A percentile compares a stretch with the other conserved stretches of the same genome.
Evolutionary conservation across 345 rosid genomes (phyloP).

Genomic region (Pugionium cornutum): DNA sequence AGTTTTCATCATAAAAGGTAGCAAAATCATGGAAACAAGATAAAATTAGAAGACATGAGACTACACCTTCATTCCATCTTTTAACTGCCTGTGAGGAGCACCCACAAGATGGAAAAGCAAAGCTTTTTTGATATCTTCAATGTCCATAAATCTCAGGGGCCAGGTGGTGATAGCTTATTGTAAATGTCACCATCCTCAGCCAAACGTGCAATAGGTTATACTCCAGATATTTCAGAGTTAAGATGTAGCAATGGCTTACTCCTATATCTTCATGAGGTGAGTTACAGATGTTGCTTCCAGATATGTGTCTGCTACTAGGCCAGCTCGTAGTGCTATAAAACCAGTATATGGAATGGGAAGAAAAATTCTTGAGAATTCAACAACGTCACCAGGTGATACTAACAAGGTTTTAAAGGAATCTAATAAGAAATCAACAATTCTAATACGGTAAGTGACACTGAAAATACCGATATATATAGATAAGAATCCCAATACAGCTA

Average conservation of each 20-base stretch:
- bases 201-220: constrained; percentile 71
- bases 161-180: constrained; percentile 79
- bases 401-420: constrained; percentile 27
- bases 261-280: constrained; percentile 96
- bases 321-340: constrained; percentile 95
- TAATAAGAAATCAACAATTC: background rate
- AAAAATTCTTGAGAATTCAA: constrained; percentile 95
- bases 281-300: constrained; percentile 88
- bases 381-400: constrained; percentile 96
- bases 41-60: background rate
- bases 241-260: constrained; percentile 55
- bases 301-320: constrained; percentile 94
- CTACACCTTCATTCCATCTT: constrained; percentile 98
- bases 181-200: constrained; percentile 99
- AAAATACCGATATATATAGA: constrained; percentile 5
- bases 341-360: constrained; percentile 96
- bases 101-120: constrained; percentile 94
- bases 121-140: constrained; percentile 93
- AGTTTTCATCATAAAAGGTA: constrained; percentile 1
- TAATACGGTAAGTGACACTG: constrained; percentile 3
- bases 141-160: constrained; percentile 99
- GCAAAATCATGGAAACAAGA: constrained; percentile 8
- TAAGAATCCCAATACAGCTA: background rate
- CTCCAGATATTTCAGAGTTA: background rate
- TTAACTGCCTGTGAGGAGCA: constrained; percentile 91